Conservation (phyloP, 768 basidiomycete species). For the Mycena pura region DNA sequence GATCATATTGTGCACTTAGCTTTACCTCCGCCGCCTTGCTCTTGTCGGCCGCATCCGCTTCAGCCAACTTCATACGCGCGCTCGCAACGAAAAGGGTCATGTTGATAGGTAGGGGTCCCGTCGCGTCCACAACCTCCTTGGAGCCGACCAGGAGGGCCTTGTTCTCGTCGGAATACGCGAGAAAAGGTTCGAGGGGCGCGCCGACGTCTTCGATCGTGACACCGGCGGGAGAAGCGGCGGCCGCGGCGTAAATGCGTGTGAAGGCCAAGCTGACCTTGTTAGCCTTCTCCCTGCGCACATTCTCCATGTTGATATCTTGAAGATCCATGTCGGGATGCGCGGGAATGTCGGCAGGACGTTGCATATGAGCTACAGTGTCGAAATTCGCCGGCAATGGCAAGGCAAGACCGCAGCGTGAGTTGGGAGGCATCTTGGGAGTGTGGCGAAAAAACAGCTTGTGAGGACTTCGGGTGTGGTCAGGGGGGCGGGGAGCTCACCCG, state of each 20-base stretch:
- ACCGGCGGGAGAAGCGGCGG: neutral
- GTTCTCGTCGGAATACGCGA: neutral
- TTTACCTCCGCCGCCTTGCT: no score
- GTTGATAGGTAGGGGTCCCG: conserved; percentile 2
- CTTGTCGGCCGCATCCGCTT: no score
- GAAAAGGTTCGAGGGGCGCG: neutral
- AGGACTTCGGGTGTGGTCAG: no score
- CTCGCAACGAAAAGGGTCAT: no score
- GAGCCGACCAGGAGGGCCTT: conserved; percentile 13
- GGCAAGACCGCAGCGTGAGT: neutral
- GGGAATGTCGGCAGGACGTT: neutral
- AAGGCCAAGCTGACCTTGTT: conserved; percentile 6
- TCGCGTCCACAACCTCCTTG: neutral
- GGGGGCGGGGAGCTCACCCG: no score
- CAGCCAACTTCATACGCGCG: no score
- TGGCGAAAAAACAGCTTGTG: neutral
- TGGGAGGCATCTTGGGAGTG: neutral
- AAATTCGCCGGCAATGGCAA: conserved; percentile 4
- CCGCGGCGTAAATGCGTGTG: neutral
- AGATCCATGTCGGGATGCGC: neutral
- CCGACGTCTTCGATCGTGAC: neutral
- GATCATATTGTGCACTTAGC: no score
- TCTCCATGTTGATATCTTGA: neutral
- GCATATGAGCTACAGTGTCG: neutral
- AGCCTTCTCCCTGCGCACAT: neutral